A percentile compares a stretch with the other conserved stretches of the same genome.
Conservation (phyloP, 441 rosid genomes). For the Jatropha multifida region DNA sequence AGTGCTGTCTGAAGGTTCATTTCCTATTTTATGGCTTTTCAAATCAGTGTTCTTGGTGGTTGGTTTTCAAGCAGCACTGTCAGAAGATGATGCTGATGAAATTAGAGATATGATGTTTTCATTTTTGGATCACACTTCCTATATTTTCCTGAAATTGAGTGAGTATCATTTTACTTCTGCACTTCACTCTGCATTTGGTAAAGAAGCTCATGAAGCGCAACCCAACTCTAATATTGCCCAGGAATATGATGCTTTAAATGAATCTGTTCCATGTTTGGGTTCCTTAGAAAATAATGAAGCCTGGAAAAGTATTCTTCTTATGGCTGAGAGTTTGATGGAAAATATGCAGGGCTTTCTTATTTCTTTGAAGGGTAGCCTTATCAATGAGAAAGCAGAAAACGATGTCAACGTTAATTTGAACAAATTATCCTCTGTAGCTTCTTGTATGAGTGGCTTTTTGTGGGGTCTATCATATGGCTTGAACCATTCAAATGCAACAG, state of each 20-base stretch:
- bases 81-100: slow-evolving; percentile 30
- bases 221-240: slow-evolving; percentile 25
- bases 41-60: slow-evolving; percentile 54
- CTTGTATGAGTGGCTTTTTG: slow-evolving; percentile 75
- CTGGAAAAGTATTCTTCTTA: slow-evolving; percentile 39
- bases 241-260: slow-evolving; percentile 25
- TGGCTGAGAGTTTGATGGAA: slow-evolving; percentile 57
- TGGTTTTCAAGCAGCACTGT: slow-evolving; percentile 42
- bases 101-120: slow-evolving; percentile 43
- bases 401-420: slow-evolving; percentile 37
- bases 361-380: slow-evolving; percentile 42
- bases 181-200: slow-evolving; percentile 22
- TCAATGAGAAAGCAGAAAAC: slow-evolving; percentile 33
- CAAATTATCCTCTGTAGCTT: slow-evolving; percentile 49
- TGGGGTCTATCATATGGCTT: slow-evolving; percentile 80
- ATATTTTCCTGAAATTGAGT: slow-evolving; percentile 51
- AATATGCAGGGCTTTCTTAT: slow-evolving; percentile 48
- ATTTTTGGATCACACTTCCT: slow-evolving; percentile 84
- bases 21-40: slow-evolving; percentile 66
- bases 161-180: slow-evolving; percentile 45
- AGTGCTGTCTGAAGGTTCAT: slow-evolving; percentile 44
- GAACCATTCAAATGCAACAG: slow-evolving; percentile 38
- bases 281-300: slow-evolving; percentile 35
- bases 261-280: slow-evolving; percentile 26
- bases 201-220: slow-evolving; percentile 32